Conservation (phyloP, 768 basidiomycete species). For the Krasilnikovozyma curviuscula region DNA sequence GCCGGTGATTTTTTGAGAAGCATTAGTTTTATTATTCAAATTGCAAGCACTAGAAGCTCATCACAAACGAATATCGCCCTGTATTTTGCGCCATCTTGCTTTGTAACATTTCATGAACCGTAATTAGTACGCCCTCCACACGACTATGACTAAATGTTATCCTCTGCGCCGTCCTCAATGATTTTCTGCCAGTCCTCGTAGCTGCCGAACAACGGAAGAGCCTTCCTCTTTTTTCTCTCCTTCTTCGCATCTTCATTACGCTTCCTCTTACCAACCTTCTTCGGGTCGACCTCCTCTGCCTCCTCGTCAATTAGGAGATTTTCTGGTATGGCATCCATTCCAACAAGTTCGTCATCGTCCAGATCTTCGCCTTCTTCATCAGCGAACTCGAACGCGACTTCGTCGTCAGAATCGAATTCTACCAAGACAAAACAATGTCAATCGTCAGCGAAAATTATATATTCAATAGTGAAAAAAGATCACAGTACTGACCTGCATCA, state of each 20-base stretch:
- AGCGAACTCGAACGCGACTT: conserved; percentile 23
- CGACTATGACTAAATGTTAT: conserved; percentile 17
- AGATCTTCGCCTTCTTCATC: conserved; percentile 25
- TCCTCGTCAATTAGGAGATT: neutral
- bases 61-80: no score
- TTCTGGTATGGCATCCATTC: no score
- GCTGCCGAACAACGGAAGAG: conserved; percentile 22
- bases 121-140: no score
- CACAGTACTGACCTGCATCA: conserved; percentile 35
- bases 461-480: neutral
- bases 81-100: no score
- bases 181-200: conserved; percentile 27
- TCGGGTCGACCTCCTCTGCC: neutral
- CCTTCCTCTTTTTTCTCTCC: conserved; percentile 44
- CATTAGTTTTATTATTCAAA: no score
- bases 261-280: conserved; percentile 16
- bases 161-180: conserved; percentile 23
- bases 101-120: no score
- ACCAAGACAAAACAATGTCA: conserved; percentile 31
- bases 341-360: conserved; percentile 6
- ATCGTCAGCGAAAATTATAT: neutral
- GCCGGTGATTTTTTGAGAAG: no score
- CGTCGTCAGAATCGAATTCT: conserved; percentile 34
- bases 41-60: no score
- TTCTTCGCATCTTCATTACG: conserved; percentile 20